These are phyloP conservation scores for Parafenestella ontariensis DNA, from an alignment of 2,329 filamentous ascomycete genomes.

Conservation along the genomic window DNA sequence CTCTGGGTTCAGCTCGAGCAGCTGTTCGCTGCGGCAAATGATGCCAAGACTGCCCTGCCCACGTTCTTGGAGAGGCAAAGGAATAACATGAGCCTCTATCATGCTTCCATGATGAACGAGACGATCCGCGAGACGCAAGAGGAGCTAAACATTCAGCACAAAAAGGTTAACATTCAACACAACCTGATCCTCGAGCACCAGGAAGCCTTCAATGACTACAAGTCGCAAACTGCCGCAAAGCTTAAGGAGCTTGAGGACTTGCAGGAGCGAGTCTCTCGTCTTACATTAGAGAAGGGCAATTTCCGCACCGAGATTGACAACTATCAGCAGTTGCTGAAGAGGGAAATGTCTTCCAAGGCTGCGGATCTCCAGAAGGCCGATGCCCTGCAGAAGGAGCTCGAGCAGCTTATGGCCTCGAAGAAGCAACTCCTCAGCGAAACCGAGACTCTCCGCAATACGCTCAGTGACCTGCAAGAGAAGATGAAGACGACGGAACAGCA, in stretches of 20 bases:
- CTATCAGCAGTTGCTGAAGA: constrained; percentile 20
- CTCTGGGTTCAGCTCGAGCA: constrained; percentile 38
- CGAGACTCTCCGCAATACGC: constrained; percentile 19
- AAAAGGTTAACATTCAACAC: constrained; percentile 38
- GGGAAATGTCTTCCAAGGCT: constrained; percentile 10
- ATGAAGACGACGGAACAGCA: constrained; percentile 20
- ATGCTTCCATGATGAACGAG: constrained; percentile 32
- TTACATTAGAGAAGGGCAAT: constrained; percentile 39
- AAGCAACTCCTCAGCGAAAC: constrained; percentile 22
- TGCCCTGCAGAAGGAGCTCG: constrained; percentile 24
- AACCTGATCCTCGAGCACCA: constrained; percentile 38
- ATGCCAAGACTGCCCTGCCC: constrained; percentile 28
- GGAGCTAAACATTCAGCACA: constrained; percentile 35
- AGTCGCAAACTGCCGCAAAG: constrained; percentile 21
- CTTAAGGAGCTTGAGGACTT: constrained; percentile 30
- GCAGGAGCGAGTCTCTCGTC: constrained; percentile 33
- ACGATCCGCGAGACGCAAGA: constrained; percentile 29
- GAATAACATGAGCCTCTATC: constrained; percentile 34
- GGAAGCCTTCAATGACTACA: constrained; percentile 34
- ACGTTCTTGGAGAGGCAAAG: constrained; percentile 38
- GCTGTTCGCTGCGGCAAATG: constrained; percentile 26
- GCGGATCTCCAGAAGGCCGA: constrained; percentile 14
- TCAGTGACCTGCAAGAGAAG: constrained; percentile 23
- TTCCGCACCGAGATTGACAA: constrained; percentile 35
- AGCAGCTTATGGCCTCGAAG: constrained; percentile 20